A percentile compares a stretch with the other conserved stretches of the same genome.
Evolutionary conservation across 1,284 basidiomycete species (phyloP).

Genomic region (Cryptococcus hybrid): DNA sequence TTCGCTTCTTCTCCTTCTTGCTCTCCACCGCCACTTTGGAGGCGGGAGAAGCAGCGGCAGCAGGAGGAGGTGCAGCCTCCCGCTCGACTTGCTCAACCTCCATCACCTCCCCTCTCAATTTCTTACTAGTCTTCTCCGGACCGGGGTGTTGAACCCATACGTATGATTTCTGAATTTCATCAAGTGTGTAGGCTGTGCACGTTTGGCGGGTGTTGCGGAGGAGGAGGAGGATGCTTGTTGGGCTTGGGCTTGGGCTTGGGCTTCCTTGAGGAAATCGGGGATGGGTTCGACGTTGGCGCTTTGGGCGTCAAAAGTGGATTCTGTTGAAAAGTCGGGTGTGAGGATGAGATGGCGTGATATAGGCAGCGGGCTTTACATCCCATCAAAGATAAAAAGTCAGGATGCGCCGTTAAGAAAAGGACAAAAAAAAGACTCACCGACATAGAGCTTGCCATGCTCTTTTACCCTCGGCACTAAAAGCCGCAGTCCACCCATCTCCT

Average conservation of each 20-base stretch:
- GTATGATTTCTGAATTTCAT: constrained; percentile 44
- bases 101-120: constrained; percentile 1
- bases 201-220: background rate
- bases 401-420: background rate
- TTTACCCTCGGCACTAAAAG: constrained; percentile 38
- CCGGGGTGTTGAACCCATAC: constrained; percentile 39
- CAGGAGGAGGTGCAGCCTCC: background rate
- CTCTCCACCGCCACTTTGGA: constrained; percentile 4
- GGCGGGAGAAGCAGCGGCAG: background rate
- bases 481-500: constrained; percentile 45
- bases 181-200: constrained; percentile 32
- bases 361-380: constrained; percentile 33
- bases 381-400: background rate
- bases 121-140: constrained; percentile 9
- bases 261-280: too few species aligned
- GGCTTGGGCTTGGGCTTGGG: too few species aligned
- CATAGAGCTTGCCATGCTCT: constrained; percentile 31
- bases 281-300: background rate
- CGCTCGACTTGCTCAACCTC: background rate
- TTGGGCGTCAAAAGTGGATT: background rate
- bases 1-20: constrained; percentile 19
- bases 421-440: constrained; percentile 26
- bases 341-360: constrained; percentile 40
- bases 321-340: constrained; percentile 19
- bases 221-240: constrained; percentile 9